Evolutionary conservation across 2,329 filamentous ascomycete species (phyloP).

Genomic region (Aspergillus glaucus): DNA sequence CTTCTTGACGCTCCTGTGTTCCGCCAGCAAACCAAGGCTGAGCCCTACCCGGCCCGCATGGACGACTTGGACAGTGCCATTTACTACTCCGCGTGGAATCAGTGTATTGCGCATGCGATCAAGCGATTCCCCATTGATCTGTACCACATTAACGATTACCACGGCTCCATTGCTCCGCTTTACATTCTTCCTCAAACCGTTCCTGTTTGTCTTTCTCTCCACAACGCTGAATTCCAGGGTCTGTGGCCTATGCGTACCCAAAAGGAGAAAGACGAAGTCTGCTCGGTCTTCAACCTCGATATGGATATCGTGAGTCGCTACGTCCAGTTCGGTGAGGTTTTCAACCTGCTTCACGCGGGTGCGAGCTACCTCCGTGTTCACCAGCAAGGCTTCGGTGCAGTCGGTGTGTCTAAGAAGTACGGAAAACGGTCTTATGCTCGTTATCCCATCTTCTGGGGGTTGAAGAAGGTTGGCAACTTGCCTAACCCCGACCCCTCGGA

Average conservation of each 20-base stretch:
- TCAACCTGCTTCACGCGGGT: slow-evolving; percentile 63
- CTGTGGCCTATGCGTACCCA: slow-evolving; percentile 61
- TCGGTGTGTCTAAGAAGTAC: slow-evolving; percentile 63
- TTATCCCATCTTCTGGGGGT: slow-evolving; percentile 64
- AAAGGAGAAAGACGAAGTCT: slow-evolving; percentile 58
- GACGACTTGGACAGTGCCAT: slow-evolving; percentile 63
- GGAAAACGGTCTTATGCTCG: slow-evolving; percentile 60
- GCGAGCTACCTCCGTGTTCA: slow-evolving; percentile 60
- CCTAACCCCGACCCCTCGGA: slow-evolving; percentile 63
- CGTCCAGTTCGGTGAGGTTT: slow-evolving; percentile 62
- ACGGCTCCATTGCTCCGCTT: slow-evolving; percentile 57
- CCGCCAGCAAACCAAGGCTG: slow-evolving; percentile 55
- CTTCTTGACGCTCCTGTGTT: slow-evolving; percentile 62
- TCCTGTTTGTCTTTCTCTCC: slow-evolving; percentile 58
- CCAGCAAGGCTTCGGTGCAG: slow-evolving; percentile 62
- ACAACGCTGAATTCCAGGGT: slow-evolving; percentile 65
- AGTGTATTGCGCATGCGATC: slow-evolving; percentile 60
- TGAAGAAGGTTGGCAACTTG: slow-evolving; percentile 56
- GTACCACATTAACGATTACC: slow-evolving; percentile 64
- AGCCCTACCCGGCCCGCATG: slow-evolving; percentile 63
- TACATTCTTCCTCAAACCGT: slow-evolving; percentile 59
- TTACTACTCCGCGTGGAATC: slow-evolving; percentile 65
- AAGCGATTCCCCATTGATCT: slow-evolving; percentile 57
- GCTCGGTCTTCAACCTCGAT: slow-evolving; percentile 57
- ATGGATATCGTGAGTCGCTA: slow-evolving; percentile 53